A percentile compares a stretch with the other conserved stretches of the same genome.
Evolutionary conservation across 805 yeast species (phyloP).

Genomic region (Kazachstania bromeliacearum): DNA sequence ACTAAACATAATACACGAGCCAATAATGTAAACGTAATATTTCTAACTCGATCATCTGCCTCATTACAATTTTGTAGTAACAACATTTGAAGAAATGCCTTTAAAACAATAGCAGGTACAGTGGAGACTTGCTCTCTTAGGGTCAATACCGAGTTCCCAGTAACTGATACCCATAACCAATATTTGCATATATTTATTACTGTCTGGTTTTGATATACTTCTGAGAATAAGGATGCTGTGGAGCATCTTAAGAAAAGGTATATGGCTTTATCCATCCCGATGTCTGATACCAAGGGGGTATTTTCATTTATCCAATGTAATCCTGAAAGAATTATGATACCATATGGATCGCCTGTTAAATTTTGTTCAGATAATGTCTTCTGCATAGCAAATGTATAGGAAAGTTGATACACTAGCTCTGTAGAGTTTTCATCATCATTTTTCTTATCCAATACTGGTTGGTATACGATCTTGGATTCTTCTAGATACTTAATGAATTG

Average conservation of each 20-base stretch:
- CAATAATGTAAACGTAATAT: constrained; percentile 46
- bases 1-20: constrained; percentile 51
- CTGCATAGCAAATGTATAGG: constrained; percentile 29
- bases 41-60: constrained; percentile 31
- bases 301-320: constrained; percentile 16
- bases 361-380: constrained; percentile 21
- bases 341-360: constrained; percentile 28
- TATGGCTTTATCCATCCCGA: constrained; percentile 24
- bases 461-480: constrained; percentile 36
- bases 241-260: constrained; percentile 34
- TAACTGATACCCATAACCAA: constrained; percentile 31
- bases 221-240: constrained; percentile 33
- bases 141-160: constrained; percentile 12
- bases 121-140: constrained; percentile 9
- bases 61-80: constrained; percentile 32
- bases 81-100: constrained; percentile 35
- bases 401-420: constrained; percentile 32
- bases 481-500: constrained; percentile 31
- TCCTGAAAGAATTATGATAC: constrained; percentile 25
- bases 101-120: constrained; percentile 28
- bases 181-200: constrained; percentile 25
- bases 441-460: constrained; percentile 16
- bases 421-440: constrained; percentile 27
- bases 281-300: constrained; percentile 8
- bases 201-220: constrained; percentile 16